Evolutionary conservation across 768 basidiomycete genomes (phyloP).

Genomic region (Myochromella boudieri): DNA sequence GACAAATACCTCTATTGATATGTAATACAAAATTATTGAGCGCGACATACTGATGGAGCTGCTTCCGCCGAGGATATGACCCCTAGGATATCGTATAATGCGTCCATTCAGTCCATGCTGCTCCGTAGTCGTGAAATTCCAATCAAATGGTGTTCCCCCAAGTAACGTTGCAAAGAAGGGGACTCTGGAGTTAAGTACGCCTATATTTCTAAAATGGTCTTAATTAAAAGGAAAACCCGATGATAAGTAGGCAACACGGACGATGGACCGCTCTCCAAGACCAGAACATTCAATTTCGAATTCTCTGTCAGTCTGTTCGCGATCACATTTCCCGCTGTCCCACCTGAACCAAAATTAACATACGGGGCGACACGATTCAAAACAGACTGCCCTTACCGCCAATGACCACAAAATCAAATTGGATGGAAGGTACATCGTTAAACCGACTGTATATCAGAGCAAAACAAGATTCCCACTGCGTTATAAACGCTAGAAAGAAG

Average conservation of each 20-base stretch:
- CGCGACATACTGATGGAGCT: slow-evolving; percentile 22
- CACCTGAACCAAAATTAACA: slow-evolving; percentile 8
- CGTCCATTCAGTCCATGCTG: slow-evolving; percentile 21
- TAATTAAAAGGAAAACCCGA: too few species aligned
- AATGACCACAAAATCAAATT: slow-evolving; percentile 13
- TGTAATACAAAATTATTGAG: background rate
- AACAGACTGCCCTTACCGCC: slow-evolving; percentile 6
- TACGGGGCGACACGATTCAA: background rate
- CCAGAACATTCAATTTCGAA: slow-evolving; percentile 4
- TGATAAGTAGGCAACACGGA: background rate
- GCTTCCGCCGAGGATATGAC: slow-evolving; percentile 24
- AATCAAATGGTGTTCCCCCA: slow-evolving; percentile 22
- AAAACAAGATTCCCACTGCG: too few species aligned
- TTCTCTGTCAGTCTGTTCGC: slow-evolving; percentile 18
- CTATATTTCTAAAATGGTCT: slow-evolving; percentile 18
- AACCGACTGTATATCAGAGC: too few species aligned
- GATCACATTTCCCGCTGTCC: slow-evolving; percentile 18
- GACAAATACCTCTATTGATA: slow-evolving; percentile 3
- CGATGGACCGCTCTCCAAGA: slow-evolving; percentile 15
- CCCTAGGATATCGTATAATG: slow-evolving; percentile 20
- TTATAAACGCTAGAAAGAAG: too few species aligned
- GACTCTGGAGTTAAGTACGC: slow-evolving; percentile 20
- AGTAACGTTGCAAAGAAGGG: slow-evolving; percentile 19
- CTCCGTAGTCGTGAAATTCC: slow-evolving; percentile 30
- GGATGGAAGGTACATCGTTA: slow-evolving; percentile 1